phyloP scores from a whole-genome alignment of 306 rosid genomes.

The Medicago truncatula region DNA sequence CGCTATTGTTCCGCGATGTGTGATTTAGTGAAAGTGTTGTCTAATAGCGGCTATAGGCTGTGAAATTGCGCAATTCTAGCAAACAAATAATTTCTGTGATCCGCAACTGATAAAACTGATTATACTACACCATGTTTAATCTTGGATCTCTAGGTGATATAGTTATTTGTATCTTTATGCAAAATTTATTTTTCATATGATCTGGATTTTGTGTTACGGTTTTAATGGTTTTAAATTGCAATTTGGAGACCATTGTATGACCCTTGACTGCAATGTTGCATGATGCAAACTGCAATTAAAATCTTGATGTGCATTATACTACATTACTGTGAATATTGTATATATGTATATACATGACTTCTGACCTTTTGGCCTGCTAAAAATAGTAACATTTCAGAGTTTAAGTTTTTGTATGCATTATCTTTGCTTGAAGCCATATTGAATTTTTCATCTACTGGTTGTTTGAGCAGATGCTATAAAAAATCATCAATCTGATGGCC shows the following conservation, averaged over 20 bases:
- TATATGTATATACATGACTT: background rate
- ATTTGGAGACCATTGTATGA: background rate
- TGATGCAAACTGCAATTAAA: background rate
- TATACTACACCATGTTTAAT: background rate
- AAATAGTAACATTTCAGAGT: background rate
- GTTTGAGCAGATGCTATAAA: conserved; percentile 53
- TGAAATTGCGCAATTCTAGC: too few relatives aligned
- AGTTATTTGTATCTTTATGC: background rate
- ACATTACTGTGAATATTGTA: conserved; percentile 13
- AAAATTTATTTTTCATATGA: background rate
- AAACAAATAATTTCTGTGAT: background rate
- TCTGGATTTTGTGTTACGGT: background rate
- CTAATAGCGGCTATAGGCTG: too few relatives aligned
- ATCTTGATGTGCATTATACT: conserved; percentile 3
- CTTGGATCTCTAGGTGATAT: background rate
- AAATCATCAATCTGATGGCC: conserved; percentile 55
- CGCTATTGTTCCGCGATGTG: background rate
- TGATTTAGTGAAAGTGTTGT: background rate
- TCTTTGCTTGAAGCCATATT: conserved; percentile 29
- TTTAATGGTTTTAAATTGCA: background rate
- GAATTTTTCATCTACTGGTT: conserved; percentile 38
- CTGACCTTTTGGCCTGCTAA: background rate
- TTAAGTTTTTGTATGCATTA: background rate
- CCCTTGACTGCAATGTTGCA: background rate
- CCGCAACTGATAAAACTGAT: background rate